phyloP scores from a whole-genome alignment of 139 green algal species.

The Chlorella sp. region DNA sequence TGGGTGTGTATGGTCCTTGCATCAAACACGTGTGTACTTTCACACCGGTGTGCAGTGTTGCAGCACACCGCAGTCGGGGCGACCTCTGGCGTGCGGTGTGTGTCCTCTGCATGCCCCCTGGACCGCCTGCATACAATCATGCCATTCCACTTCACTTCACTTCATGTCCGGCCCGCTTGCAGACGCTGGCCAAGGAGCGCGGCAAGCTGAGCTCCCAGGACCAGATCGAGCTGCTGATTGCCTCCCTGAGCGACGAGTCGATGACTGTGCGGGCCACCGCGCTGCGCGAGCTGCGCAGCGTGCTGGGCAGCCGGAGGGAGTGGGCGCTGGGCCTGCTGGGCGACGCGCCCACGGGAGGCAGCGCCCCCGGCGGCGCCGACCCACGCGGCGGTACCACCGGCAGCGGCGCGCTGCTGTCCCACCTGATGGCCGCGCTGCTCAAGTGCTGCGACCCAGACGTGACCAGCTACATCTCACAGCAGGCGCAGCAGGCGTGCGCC shows the following conservation, averaged over 20 bases:
- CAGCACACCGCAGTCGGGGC: too few species aligned
- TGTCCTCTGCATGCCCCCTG: too few species aligned
- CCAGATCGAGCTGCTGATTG: conserved; percentile 60
- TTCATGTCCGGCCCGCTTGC: not conserved
- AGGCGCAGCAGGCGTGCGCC: conserved; percentile 64
- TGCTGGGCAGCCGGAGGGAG: conserved; percentile 53
- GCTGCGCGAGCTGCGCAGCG: conserved; percentile 60
- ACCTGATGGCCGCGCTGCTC: conserved; percentile 72
- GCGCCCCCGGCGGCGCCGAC: not conserved
- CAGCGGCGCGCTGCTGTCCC: conserved; percentile 45
- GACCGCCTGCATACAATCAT: too few species aligned
- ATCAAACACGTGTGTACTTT: too few species aligned
- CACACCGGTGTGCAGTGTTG: too few species aligned
- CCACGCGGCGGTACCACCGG: not conserved
- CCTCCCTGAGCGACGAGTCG: conserved; percentile 61
- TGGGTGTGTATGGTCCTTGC: not conserved
- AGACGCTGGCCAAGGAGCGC: conserved; percentile 52
- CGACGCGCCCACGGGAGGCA: not conserved
- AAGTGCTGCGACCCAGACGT: conserved; percentile 72
- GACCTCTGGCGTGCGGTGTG: too few species aligned
- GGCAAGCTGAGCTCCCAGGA: conserved; percentile 44
- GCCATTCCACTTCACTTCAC: too few species aligned
- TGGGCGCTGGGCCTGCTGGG: conserved; percentile 58
- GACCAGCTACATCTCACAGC: not conserved
- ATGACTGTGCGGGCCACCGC: conserved; percentile 53